These are phyloP conservation scores for Ophiostoma ips DNA, from an alignment of 2,329 filamentous ascomycete species.

Conservation along the genomic window DNA sequence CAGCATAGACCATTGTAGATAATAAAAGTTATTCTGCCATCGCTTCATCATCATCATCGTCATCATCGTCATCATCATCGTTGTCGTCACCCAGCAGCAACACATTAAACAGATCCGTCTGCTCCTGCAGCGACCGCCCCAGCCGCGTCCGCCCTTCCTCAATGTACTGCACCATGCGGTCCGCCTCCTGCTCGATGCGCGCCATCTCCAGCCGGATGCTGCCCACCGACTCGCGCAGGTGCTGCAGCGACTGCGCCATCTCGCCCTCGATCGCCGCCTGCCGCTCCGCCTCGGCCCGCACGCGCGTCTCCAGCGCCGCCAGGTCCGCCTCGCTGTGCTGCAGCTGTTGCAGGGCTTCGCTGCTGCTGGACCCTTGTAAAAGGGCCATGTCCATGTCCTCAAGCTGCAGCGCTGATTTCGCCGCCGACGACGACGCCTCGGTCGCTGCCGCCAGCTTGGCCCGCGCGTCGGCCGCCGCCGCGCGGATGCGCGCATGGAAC, in stretches of 20 bases:
- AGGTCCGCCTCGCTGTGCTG: conserved; percentile 39
- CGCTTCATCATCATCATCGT: neutral
- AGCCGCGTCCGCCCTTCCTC: conserved; percentile 6
- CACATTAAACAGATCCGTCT: conserved; percentile 10
- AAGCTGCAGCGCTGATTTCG: neutral
- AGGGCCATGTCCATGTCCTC: conserved; percentile 1
- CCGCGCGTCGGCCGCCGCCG: neutral
- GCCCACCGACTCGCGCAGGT: conserved; percentile 12
- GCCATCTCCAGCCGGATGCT: conserved; percentile 12
- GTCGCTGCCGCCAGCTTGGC: conserved; percentile 1
- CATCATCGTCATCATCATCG: neutral
- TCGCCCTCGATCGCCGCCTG: conserved; percentile 11
- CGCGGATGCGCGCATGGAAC: conserved; percentile 11
- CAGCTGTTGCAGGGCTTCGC: conserved; percentile 32
- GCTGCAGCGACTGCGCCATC: conserved; percentile 10
- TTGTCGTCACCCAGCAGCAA: conserved; percentile 5
- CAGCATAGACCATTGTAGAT: no score
- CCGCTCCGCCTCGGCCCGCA: conserved; percentile 24
- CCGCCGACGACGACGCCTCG: neutral
- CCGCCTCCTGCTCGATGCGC: conserved; percentile 13
- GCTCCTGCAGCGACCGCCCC: conserved; percentile 14
- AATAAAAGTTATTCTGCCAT: no score
- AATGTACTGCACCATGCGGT: conserved; percentile 10
- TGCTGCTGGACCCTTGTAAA: no score
- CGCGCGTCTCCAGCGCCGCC: conserved; percentile 51